Conservation (phyloP, 176 grass and related monocot genomes). For the Avena sativa region DNA sequence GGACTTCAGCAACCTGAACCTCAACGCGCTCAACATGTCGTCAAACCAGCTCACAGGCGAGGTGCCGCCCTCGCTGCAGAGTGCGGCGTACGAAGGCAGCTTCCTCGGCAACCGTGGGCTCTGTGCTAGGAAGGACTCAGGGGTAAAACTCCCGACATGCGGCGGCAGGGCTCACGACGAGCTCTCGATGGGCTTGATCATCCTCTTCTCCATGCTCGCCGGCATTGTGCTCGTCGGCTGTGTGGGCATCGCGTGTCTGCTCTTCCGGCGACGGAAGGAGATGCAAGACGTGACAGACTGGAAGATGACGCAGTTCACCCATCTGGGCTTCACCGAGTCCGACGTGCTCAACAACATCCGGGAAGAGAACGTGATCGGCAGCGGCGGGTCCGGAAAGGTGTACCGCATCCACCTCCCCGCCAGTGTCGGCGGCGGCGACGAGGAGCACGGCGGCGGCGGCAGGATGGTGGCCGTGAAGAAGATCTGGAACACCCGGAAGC, state of each 20-base stretch:
- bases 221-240: slow-evolving; percentile 45
- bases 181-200: slow-evolving; percentile 52
- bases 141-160: slow-evolving; percentile 39
- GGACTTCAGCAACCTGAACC: slow-evolving; percentile 38
- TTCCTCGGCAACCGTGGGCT: slow-evolving; percentile 69
- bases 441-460: neutral
- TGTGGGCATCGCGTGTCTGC: slow-evolving; percentile 47
- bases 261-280: slow-evolving; percentile 48
- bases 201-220: slow-evolving; percentile 51
- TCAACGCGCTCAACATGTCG: slow-evolving; percentile 65
- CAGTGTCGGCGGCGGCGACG: neutral
- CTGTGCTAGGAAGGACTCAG: slow-evolving; percentile 45
- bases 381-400: slow-evolving; percentile 74
- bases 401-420: slow-evolving; percentile 56
- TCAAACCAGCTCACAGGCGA: slow-evolving; percentile 66
- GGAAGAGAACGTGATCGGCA: slow-evolving; percentile 74
- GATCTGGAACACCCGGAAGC: slow-evolving; percentile 55
- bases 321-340: slow-evolving; percentile 57
- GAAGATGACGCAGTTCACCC: slow-evolving; percentile 72
- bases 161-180: slow-evolving; percentile 7
- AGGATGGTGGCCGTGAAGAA: slow-evolving; percentile 74
- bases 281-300: slow-evolving; percentile 50
- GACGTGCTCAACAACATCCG: slow-evolving; percentile 55
- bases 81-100: slow-evolving; percentile 57
- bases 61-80: slow-evolving; percentile 64